Conservation (phyloP, 305 asterid genomes). For the Solanum hybrid region DNA sequence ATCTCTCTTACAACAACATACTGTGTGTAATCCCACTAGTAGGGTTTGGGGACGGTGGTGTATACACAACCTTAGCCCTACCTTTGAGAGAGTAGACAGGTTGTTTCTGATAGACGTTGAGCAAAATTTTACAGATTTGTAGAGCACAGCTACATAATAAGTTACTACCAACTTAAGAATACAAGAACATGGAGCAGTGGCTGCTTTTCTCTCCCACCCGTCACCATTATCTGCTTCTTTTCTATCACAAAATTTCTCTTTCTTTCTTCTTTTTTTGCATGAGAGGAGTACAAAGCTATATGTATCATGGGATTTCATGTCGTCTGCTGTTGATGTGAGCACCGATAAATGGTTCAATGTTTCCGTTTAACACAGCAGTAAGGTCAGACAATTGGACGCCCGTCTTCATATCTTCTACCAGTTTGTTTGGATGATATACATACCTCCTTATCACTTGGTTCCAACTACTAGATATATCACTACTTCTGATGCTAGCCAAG, state of each 20-base stretch:
- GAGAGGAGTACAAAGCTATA: neutral
- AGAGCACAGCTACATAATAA: neutral
- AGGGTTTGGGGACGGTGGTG: neutral
- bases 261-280: neutral
- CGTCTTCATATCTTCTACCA: constrained; percentile 52
- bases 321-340: constrained; percentile 57
- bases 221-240: neutral
- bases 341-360: constrained; percentile 53
- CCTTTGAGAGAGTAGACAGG: neutral
- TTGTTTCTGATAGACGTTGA: neutral
- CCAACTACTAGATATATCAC: constrained; percentile 24
- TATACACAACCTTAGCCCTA: neutral
- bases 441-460: constrained; percentile 46
- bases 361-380: constrained; percentile 48
- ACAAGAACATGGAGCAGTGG: neutral
- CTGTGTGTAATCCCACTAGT: neutral
- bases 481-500: constrained; percentile 27
- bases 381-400: constrained; percentile 45
- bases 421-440: constrained; percentile 33
- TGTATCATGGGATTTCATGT: neutral
- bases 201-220: neutral
- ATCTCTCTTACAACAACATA: neutral
- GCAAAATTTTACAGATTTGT: neutral
- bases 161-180: neutral
- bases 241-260: neutral